A percentile compares a stretch with the other conserved stretches of the same genome.
These are phyloP conservation scores for Lyophyllum semitale DNA, from an alignment of 768 basidiomycete genomes.

Conservation along the genomic window DNA sequence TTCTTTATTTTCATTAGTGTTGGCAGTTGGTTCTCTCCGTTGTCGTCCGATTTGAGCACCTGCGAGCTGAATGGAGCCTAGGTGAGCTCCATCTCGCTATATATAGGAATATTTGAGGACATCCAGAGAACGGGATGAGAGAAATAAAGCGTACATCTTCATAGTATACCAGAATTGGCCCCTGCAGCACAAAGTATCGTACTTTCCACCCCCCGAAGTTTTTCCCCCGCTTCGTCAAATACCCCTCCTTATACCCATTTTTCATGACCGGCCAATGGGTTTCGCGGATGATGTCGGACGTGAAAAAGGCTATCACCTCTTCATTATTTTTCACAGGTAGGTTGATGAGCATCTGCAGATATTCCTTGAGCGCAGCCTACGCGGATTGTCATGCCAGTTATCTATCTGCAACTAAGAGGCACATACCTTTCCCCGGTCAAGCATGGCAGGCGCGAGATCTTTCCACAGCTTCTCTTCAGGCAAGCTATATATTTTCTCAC, in stretches of 20 bases:
- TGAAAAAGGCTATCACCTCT: conserved; percentile 91
- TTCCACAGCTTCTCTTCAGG: conserved; percentile 96
- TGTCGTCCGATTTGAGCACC: conserved; percentile 96
- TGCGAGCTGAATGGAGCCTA: conserved; percentile 87
- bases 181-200: conserved; percentile 91
- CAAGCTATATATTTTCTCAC: conserved; percentile 78
- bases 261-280: conserved; percentile 77
- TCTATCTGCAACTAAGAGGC: conserved; percentile 3
- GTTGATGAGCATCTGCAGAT: conserved; percentile 80
- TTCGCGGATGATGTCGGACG: conserved; percentile 82
- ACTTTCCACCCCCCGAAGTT: conserved; percentile 99
- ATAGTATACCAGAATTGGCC: conserved; percentile 90
- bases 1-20: conserved; percentile 83
- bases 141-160: conserved; percentile 73
- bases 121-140: conserved; percentile 10
- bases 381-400: neutral
- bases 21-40: conserved; percentile 53
- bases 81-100: conserved; percentile 87
- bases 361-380: conserved; percentile 78
- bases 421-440: conserved; percentile 91
- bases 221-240: conserved; percentile 94
- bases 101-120: conserved; percentile 13
- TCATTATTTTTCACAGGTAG: conserved; percentile 86
- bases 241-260: conserved; percentile 89
- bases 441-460: conserved; percentile 95